Percentiles rank a stretch among this genome's conserved stretches.
Evolutionary conservation across 805 yeast genomes (phyloP).

Genomic region (Jamesozyma lodderae): DNA sequence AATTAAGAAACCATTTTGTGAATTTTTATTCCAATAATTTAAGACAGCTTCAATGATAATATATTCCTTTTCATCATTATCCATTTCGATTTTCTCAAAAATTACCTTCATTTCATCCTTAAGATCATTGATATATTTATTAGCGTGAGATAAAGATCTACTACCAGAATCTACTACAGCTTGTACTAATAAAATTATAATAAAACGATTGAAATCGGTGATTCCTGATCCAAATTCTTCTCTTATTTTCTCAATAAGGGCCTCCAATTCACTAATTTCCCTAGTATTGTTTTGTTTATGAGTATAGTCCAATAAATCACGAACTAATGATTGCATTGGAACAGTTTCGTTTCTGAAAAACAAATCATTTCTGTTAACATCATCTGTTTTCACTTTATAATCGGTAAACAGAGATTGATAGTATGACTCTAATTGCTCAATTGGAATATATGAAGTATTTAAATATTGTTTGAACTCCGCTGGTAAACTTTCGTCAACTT

Average conservation of each 20-base stretch:
- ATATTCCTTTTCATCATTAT: slow-evolving; percentile 27
- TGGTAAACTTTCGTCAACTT: slow-evolving; percentile 66
- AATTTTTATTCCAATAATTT: slow-evolving; percentile 56
- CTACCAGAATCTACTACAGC: slow-evolving; percentile 75
- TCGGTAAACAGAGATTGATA: slow-evolving; percentile 29
- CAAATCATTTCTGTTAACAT: slow-evolving; percentile 31
- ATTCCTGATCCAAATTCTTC: slow-evolving; percentile 25
- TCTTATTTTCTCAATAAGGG: slow-evolving; percentile 25
- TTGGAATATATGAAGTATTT: slow-evolving; percentile 34
- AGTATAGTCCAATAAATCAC: slow-evolving; percentile 32
- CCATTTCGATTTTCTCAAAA: slow-evolving; percentile 24
- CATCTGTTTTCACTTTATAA: slow-evolving; percentile 20
- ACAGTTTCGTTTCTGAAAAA: slow-evolving; percentile 32
- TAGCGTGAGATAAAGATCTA: slow-evolving; percentile 74
- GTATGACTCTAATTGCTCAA: slow-evolving; percentile 30
- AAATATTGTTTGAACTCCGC: slow-evolving; percentile 43
- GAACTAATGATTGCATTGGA: slow-evolving; percentile 32
- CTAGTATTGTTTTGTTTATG: slow-evolving; percentile 29
- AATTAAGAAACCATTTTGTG: slow-evolving; percentile 55
- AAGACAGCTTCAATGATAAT: slow-evolving; percentile 50
- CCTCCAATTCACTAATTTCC: slow-evolving; percentile 26
- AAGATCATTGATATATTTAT: slow-evolving; percentile 41
- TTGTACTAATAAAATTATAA: slow-evolving; percentile 57
- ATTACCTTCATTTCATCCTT: slow-evolving; percentile 31
- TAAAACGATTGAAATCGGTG: slow-evolving; percentile 34